Evolutionary conservation across 139 green algal genomes (phyloP).

Genomic region (Volvox reticuliferus): DNA sequence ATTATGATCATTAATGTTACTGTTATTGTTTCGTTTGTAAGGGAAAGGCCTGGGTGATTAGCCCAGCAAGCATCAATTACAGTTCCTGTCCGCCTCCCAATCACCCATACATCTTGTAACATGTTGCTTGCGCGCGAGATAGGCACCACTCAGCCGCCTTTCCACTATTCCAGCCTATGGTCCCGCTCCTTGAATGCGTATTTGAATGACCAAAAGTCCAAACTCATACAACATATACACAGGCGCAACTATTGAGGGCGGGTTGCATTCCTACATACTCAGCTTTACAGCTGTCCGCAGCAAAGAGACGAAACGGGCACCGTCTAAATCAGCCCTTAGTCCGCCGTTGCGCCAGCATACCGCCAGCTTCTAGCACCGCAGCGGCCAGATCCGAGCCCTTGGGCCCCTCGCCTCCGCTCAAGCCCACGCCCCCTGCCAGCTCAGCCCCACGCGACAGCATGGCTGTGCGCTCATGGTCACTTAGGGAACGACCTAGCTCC

Average conservation of each 20-base stretch:
- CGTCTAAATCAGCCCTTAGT: background rate
- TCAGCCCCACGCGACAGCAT: background rate
- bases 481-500: constrained; percentile 6
- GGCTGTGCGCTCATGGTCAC: background rate
- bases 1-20: too few relatives aligned
- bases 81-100: too few relatives aligned
- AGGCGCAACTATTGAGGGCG: background rate
- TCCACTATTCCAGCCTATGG: too few relatives aligned
- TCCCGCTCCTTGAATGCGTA: too few relatives aligned
- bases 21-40: too few relatives aligned
- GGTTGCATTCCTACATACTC: background rate
- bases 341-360: background rate
- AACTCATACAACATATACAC: background rate
- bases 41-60: too few relatives aligned
- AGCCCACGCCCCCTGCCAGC: background rate
- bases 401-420: background rate
- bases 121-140: too few relatives aligned
- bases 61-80: too few relatives aligned
- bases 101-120: too few relatives aligned
- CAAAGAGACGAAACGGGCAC: too few relatives aligned
- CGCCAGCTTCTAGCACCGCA: background rate
- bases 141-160: too few relatives aligned
- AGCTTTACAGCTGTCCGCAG: background rate
- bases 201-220: background rate
- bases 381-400: background rate